Evolutionary conservation across 2,329 filamentous ascomycete genomes (phyloP), one percentile per base, ranked within the genome.

Genomic region (Aspergillus arachidicola): DNA sequence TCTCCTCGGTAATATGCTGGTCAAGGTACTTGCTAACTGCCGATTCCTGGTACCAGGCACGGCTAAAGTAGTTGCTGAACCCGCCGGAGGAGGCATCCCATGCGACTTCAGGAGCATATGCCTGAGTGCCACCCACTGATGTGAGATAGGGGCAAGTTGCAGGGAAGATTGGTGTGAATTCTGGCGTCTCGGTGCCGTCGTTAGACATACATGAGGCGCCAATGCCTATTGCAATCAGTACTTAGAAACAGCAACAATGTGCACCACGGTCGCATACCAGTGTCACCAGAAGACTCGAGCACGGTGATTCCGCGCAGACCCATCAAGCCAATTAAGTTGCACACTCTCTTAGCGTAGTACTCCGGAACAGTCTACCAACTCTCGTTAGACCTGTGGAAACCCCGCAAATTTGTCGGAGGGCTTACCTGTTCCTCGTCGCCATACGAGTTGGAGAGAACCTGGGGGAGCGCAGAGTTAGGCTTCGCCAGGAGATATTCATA

Each of bases 141-240:
- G 90, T 92, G 9, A 91, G 85, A 73, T 86, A 92, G 0, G 89
- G 89, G 68, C 90, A 92, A 0, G 85, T 84, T 0, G 84, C 85
- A 0, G 90, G 90, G 75, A 91, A 92, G 6, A 82, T 84, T 1
- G 88, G 83, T 34, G 87, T 79, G 71, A 89, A 87, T 23, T 83
- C 80, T 11, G 83, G 83, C 1, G 79, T 83, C 63, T 85, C 82
- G 23, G 45, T 48, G 11, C 45, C 45, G 12, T 48, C 45, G 12
- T 48, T 48, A 6, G 45, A 48, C 45, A 48, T 48, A 21, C 45
- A 48, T 6, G 45, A 19, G 21, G 45, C 28, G 21, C 45, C 45
- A 48, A 48, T 48, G 0, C 45, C 45, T 48, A 26, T 16, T 9
- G 11, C 5, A 16, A 26, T 48, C 6, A 48, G 45, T 28, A 14